A percentile compares a stretch with the other conserved stretches of the same genome.
Conservation (phyloP, 768 basidiomycete species). For the Cystofilobasidium capitatum region DNA sequence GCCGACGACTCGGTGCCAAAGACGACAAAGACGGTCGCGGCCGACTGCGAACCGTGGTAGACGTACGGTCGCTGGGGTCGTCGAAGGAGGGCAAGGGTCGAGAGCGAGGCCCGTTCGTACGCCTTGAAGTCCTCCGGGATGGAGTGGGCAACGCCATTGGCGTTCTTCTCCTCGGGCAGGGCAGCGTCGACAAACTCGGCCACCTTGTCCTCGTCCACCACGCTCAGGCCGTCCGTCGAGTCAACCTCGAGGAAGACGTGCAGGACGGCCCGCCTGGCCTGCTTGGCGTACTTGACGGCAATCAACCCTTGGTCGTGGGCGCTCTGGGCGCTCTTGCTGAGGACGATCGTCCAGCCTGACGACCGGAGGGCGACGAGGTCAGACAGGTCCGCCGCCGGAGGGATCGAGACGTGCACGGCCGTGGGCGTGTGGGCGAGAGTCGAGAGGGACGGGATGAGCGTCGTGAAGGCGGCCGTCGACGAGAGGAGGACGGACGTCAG, state of each 20-base stretch:
- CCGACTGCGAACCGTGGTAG: constrained; percentile 47
- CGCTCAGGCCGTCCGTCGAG: constrained; percentile 45
- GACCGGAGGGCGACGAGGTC: constrained; percentile 60
- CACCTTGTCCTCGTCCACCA: constrained; percentile 49
- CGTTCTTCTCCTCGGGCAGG: constrained; percentile 11
- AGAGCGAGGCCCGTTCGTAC: constrained; percentile 60
- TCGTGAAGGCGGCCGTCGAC: constrained; percentile 18
- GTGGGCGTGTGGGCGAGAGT: constrained; percentile 22
- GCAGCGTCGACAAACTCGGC: constrained; percentile 27
- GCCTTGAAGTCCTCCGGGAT: constrained; percentile 39
- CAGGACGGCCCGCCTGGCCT: constrained; percentile 64
- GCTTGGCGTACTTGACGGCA: constrained; percentile 65
- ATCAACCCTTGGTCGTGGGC: constrained; percentile 85
- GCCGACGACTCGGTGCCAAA: constrained; percentile 50
- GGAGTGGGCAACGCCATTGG: constrained; percentile 17
- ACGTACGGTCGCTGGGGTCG: constrained; percentile 53
- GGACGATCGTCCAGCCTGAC: constrained; percentile 68
- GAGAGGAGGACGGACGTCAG: constrained; percentile 28
- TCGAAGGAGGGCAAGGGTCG: constrained; percentile 55
- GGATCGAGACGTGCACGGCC: constrained; percentile 28
- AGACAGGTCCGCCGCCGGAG: constrained; percentile 26
- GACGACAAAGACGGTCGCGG: constrained; percentile 60
- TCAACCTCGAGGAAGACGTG: constrained; percentile 57
- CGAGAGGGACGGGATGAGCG: constrained; percentile 29
- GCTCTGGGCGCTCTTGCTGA: constrained; percentile 66